A percentile compares a stretch with the other conserved stretches of the same genome.
phyloP scores from a whole-genome alignment of 2,329 filamentous ascomycete species.

The Diplodia mutila region DNA sequence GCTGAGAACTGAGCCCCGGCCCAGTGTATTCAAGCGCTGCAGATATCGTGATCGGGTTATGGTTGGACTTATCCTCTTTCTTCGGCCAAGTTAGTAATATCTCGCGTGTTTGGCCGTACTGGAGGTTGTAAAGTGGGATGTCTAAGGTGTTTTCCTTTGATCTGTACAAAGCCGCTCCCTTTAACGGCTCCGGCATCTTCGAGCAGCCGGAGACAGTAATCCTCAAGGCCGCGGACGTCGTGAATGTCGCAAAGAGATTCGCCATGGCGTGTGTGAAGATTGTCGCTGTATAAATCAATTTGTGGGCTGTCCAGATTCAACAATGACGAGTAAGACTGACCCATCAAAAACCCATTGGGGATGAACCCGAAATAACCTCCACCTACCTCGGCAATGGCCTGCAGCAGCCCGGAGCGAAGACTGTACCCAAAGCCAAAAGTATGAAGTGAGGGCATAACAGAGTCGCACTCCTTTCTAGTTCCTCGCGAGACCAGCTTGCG shows the following conservation, averaged over 20 bases:
- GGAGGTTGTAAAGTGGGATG: slow-evolving; percentile 48
- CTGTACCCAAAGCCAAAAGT: slow-evolving; percentile 61
- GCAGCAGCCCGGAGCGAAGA: slow-evolving; percentile 58
- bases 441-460: slow-evolving; percentile 44
- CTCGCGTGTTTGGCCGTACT: slow-evolving; percentile 65
- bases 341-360: slow-evolving; percentile 64
- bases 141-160: slow-evolving; percentile 34
- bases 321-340: slow-evolving; percentile 3
- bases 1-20: background rate
- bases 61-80: background rate
- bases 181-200: slow-evolving; percentile 31
- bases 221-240: slow-evolving; percentile 51
- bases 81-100: slow-evolving; percentile 48
- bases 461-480: slow-evolving; percentile 28
- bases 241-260: slow-evolving; percentile 63
- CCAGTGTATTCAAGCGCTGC: slow-evolving; percentile 20
- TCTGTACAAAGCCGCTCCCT: slow-evolving; percentile 30
- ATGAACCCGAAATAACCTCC: slow-evolving; percentile 65
- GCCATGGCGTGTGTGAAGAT: slow-evolving; percentile 66
- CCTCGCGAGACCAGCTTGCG: slow-evolving; percentile 33
- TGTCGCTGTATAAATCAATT: slow-evolving; percentile 47
- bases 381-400: slow-evolving; percentile 62
- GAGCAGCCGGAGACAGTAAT: background rate
- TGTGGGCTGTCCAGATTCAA: background rate
- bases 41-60: background rate